Evolutionary conservation across 2,329 filamentous ascomycete genomes (phyloP).

Genomic region (Alternaria gaisen): DNA sequence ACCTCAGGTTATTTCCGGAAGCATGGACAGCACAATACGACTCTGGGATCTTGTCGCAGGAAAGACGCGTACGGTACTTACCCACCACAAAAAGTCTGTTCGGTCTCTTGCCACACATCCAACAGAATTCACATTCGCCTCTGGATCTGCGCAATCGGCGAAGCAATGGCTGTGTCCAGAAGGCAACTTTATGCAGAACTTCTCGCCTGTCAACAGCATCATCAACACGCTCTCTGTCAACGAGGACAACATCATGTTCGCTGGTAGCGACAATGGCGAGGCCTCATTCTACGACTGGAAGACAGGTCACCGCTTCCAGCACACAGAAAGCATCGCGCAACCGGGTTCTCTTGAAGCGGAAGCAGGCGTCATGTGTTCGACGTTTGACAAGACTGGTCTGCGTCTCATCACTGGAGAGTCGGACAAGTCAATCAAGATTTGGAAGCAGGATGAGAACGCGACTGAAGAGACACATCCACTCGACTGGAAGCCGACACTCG

Average conservation of each 20-base stretch:
- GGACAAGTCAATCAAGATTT: constrained; percentile 93
- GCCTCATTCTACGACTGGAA: constrained; percentile 99
- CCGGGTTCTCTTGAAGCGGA: constrained; percentile 94
- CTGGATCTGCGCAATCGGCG: constrained; percentile 88
- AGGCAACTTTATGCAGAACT: constrained; percentile 99
- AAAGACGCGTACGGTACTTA: constrained; percentile 94
- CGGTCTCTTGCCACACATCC: constrained; percentile 85
- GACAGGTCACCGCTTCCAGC: constrained; percentile 89
- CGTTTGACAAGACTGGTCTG: constrained; percentile 87
- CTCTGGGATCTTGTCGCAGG: constrained; percentile 96
- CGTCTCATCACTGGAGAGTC: constrained; percentile 93
- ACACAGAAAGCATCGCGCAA: constrained; percentile 88
- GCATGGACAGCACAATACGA: constrained; percentile 71
- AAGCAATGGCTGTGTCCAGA: constrained; percentile 99
- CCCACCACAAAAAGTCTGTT: constrained; percentile 98
- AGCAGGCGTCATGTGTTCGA: constrained; percentile 92
- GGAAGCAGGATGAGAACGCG: constrained; percentile 91
- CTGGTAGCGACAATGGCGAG: constrained; percentile 92
- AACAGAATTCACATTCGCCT: constrained; percentile 94
- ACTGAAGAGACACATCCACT: constrained; percentile 91
- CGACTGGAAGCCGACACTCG: constrained; percentile 87
- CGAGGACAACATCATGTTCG: constrained; percentile 93
- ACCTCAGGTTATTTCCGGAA: constrained; percentile 93
- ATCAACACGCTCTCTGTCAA: constrained; percentile 95
- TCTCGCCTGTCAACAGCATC: constrained; percentile 94